phyloP scores from a whole-genome alignment of 768 basidiomycete species.

The Boletus subcaerulescens region DNA sequence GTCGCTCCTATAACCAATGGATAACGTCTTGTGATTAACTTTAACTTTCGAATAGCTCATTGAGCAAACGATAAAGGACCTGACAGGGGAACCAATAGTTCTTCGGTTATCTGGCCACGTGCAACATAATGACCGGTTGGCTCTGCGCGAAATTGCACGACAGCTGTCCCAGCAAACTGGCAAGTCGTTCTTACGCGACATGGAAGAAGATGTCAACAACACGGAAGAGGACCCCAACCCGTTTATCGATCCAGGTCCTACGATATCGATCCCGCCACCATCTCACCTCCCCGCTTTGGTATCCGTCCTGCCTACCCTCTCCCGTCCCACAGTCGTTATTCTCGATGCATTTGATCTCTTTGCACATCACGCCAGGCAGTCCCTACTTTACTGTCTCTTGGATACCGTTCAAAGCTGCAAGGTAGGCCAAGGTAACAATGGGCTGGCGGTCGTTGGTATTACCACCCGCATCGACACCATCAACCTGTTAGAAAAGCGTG shows the following conservation, averaged over 20 bases:
- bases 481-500: conserved; percentile 89
- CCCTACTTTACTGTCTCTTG: conserved; percentile 89
- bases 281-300: conserved; percentile 74
- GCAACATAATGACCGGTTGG: conserved; percentile 82
- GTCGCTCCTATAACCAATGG: background rate
- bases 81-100: conserved; percentile 58
- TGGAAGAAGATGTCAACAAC: conserved; percentile 27
- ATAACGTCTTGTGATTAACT: conserved; percentile 2
- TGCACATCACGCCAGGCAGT: conserved; percentile 86
- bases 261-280: conserved; percentile 53
- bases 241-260: conserved; percentile 40
- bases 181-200: conserved; percentile 45
- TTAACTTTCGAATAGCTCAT: conserved; percentile 45
- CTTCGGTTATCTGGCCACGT: conserved; percentile 83
- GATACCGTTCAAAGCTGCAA: conserved; percentile 90
- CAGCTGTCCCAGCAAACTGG: conserved; percentile 81
- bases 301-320: conserved; percentile 71
- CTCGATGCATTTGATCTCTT: conserved; percentile 95
- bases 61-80: conserved; percentile 49
- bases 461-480: conserved; percentile 87
- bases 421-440: conserved; percentile 54
- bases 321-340: conserved; percentile 76
- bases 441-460: conserved; percentile 82
- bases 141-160: conserved; percentile 88
- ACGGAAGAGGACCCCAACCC: conserved; percentile 48